Evolutionary conservation across 768 basidiomycete species (phyloP), one percentile per base, ranked within the genome.

Genomic region (Gymnopilus dilepis): DNA sequence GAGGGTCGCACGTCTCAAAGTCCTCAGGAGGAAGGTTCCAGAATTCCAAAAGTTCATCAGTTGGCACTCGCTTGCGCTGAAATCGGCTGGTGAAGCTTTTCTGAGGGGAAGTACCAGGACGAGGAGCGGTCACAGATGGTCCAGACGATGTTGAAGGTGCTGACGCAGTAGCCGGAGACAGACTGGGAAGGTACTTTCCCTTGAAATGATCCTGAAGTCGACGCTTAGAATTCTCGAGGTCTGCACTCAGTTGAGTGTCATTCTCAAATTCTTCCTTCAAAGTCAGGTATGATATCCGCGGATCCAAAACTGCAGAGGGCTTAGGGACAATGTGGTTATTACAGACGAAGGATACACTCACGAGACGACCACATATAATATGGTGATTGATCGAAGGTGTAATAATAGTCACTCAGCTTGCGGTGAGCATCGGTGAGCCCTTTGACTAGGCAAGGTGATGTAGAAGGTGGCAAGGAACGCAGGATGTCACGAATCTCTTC

Each of bases 391-490:
- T 77, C 75, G 61, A 73, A 70, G 24, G 65, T 70, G 42, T 58
- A 58, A 37, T 69, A 77, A 41, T 78, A 77, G 40, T 76, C 72
- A 60, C 72, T 73, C 0, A 78, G 65, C 63, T 77, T 77, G 0
- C 58, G 43, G 48, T 77, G 76, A 1, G 74, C 69, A 2, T 63
- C 59, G 0, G 68, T 26, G 6, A 78, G 60, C 1, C 72, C 74
- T 2, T 59, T 56, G 28, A 55, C 47, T 8, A 77, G 26, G 1
- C 30, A 12, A 13, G 71, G 58, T 0, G 68, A 28, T 6, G 59
- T 22, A 7, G 17, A 24, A n/a, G 54, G 40, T 15, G 74, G 74
- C 6, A 75, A 68, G 1, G 12, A 30, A 7, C 13, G 15, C 3
- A 76, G 15, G 11, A 64, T 59, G 0, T 60, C 30, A 6, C 59